A percentile compares a stretch with the other conserved stretches of the same genome.
Evolutionary conservation across 257 asterid genomes (phyloP).

Genomic region (Eustoma russellianum): DNA sequence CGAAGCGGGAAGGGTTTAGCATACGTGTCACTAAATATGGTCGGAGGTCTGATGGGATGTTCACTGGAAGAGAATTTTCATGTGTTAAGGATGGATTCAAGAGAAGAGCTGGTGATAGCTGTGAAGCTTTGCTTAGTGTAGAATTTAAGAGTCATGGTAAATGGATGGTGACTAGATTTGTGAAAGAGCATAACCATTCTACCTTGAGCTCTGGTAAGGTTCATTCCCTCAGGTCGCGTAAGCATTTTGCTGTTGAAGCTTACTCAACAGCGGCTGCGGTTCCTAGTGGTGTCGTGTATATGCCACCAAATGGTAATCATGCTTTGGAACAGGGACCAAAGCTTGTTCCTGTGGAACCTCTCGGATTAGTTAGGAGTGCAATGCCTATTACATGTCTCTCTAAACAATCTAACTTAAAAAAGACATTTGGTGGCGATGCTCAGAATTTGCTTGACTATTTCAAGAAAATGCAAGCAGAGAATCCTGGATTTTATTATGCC

Average conservation of each 20-base stretch:
- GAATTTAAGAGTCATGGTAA: conserved; percentile 40
- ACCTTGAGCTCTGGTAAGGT: conserved; percentile 28
- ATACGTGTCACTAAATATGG: conserved; percentile 26
- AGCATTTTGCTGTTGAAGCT: conserved; percentile 48
- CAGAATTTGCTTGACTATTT: conserved; percentile 84
- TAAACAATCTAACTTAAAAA: conserved; percentile 32
- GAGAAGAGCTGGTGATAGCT: conserved; percentile 44
- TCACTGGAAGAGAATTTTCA: conserved; percentile 29
- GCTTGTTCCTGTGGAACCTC: conserved; percentile 28
- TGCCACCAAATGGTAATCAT: conserved; percentile 53
- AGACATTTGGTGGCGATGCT: conserved; percentile 73
- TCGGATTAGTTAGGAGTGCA: conserved; percentile 22
- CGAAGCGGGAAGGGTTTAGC: conserved; percentile 49
- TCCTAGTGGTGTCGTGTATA: conserved; percentile 75
- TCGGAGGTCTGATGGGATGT: conserved; percentile 26
- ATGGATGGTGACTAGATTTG: conserved; percentile 65
- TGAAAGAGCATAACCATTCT: conserved; percentile 59
- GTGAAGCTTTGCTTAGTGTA: conserved; percentile 67
- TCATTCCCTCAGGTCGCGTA: conserved; percentile 46
- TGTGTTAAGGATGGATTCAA: conserved; percentile 48
- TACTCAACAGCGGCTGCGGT: conserved; percentile 34
- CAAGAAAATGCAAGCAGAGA: conserved; percentile 88
- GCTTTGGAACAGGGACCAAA: conserved; percentile 35
- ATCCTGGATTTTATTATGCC: conserved; percentile 90
- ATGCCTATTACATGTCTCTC: conserved; percentile 23